Evolutionary conservation across 306 rosid genomes (phyloP).

Genomic region (Astragalus glycyphyllos): DNA sequence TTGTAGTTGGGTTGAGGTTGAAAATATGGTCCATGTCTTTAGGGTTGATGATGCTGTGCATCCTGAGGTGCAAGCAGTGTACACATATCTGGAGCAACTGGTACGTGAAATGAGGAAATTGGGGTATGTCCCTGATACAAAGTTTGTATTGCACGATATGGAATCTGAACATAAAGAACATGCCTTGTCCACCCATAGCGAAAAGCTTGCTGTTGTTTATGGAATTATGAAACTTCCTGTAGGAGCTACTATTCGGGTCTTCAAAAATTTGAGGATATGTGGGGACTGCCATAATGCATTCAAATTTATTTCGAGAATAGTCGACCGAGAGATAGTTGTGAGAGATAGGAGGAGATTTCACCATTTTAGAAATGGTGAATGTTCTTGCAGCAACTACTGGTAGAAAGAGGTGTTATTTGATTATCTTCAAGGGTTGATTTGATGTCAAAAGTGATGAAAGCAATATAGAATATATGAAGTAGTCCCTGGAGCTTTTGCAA

Average conservation of each 20-base stretch:
- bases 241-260: slow-evolving; percentile 57
- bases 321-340: slow-evolving; percentile 56
- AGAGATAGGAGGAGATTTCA: slow-evolving; percentile 62
- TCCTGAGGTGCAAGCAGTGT: slow-evolving; percentile 59
- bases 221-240: slow-evolving; percentile 61
- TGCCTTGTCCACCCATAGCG: slow-evolving; percentile 58
- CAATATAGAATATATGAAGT: slow-evolving; percentile 30
- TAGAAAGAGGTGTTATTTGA: slow-evolving; percentile 40
- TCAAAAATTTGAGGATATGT: slow-evolving; percentile 60
- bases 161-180: slow-evolving; percentile 58
- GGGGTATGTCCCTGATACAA: slow-evolving; percentile 58
- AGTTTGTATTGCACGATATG: slow-evolving; percentile 59
- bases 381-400: slow-evolving; percentile 65
- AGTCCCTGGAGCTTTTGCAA: slow-evolving; percentile 32
- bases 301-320: slow-evolving; percentile 56
- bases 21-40: slow-evolving; percentile 59
- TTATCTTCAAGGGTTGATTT: slow-evolving; percentile 33
- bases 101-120: slow-evolving; percentile 55
- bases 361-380: slow-evolving; percentile 56
- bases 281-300: slow-evolving; percentile 63
- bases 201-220: slow-evolving; percentile 60
- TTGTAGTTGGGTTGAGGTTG: slow-evolving; percentile 68
- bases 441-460: slow-evolving; percentile 14
- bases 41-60: slow-evolving; percentile 59
- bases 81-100: slow-evolving; percentile 55